Base-by-base conservation (phyloP, 2,329 filamentous ascomycete species). In the Uncinocarpus reesii region DNA sequence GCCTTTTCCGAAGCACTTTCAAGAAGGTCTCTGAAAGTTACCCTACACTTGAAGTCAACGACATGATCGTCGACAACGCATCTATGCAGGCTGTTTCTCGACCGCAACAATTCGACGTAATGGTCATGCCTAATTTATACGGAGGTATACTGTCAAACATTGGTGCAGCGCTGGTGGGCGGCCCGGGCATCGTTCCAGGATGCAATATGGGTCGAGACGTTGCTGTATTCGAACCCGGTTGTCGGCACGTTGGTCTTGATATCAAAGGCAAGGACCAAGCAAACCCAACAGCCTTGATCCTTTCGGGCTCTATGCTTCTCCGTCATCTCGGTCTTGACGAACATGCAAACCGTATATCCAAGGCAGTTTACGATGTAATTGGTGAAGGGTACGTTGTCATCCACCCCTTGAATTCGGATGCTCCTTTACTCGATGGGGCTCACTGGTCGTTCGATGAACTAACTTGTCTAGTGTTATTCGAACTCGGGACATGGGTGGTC, bases 61-160 rank as follows among this genome's bases (percentile, higher is more conserved):
- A 98, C 75, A 95, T 98, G 90, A 98, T 98, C 70, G 92, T 98
- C 71, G 92, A 98, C 76, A 98, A 98, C 72, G 92, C 92, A 64
- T 94, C 86, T 65, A 98, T 98, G 92, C 92, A 98, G 77, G 93
- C 88, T 67, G 92, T 98, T 60, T 89, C 86, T 58, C 79, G 81
- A 58, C 92, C 92, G 54, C 92, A 96, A 75, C 92, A 98, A 73
- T 98, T 98, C 67, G 92, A 98, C 69, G 92, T 98, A 62, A 86
- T 98, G 83, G 92, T 98, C 70, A 96, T 96, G 89, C 92, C 92
- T 64, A 98, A 98, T 78, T 75, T 96, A 65, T 96, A 96, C 79
- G 90, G 90, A 71, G 89, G 90, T 68, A 98, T 98, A 63, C 78
- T 98, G 58, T 96, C 92, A 75, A 98, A 98, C 80, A 93, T 98